Evolutionary conservation across 2,329 filamentous ascomycete species (phyloP).

Genomic region (Phoma sp.): DNA sequence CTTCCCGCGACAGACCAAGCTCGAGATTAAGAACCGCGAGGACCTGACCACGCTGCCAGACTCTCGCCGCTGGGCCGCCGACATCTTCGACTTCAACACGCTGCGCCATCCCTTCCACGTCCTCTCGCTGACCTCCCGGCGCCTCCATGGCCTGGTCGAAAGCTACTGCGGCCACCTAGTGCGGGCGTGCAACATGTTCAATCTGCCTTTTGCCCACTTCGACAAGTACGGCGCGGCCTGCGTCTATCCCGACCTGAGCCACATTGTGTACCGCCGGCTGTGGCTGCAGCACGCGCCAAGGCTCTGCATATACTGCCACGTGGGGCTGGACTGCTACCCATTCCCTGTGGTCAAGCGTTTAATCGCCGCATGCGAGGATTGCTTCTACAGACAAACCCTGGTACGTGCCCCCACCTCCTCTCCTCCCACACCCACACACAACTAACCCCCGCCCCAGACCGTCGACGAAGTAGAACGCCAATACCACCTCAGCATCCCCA

Average conservation of each 20-base stretch:
- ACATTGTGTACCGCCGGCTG: slow-evolving; percentile 38
- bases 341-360: slow-evolving; percentile 26
- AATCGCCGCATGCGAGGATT: slow-evolving; percentile 32
- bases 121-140: slow-evolving; percentile 33
- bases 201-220: slow-evolving; percentile 34
- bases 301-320: slow-evolving; percentile 36
- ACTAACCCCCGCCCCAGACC: slow-evolving; percentile 21
- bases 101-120: slow-evolving; percentile 37
- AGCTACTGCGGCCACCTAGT: slow-evolving; percentile 37
- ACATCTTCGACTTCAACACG: slow-evolving; percentile 35
- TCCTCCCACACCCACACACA: background rate
- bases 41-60: slow-evolving; percentile 33
- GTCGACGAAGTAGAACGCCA: slow-evolving; percentile 37
- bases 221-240: slow-evolving; percentile 26
- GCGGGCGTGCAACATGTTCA: slow-evolving; percentile 36
- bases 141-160: slow-evolving; percentile 31
- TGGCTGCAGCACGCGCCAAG: slow-evolving; percentile 42
- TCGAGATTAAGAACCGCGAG: slow-evolving; percentile 28
- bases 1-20: slow-evolving; percentile 22
- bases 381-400: slow-evolving; percentile 39
- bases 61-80: slow-evolving; percentile 32
- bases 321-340: slow-evolving; percentile 33
- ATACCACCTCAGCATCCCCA: slow-evolving; percentile 34
- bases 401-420: slow-evolving; percentile 15
- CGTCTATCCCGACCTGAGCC: slow-evolving; percentile 35